A percentile compares a stretch with the other conserved stretches of the same genome.
phyloP scores from a whole-genome alignment of 129 eudicot species.

The Flaveria sonorensis region DNA sequence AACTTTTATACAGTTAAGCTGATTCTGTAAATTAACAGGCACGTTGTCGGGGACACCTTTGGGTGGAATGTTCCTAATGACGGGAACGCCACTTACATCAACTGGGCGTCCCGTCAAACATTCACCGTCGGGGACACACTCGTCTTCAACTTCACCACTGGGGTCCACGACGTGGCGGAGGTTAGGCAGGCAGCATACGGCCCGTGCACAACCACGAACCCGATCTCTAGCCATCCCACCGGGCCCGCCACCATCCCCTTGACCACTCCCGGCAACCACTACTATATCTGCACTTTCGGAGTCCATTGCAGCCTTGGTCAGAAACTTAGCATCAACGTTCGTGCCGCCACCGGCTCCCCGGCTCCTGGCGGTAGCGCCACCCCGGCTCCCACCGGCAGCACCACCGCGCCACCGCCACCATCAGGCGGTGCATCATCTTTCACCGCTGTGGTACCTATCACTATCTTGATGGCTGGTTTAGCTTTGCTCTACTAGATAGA shows the following conservation, averaged over 20 bases:
- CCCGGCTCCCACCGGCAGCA: slow-evolving; percentile 30
- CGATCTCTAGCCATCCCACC: background rate
- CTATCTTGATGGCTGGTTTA: slow-evolving; percentile 39
- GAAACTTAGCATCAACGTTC: slow-evolving; percentile 42
- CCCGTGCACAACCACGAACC: slow-evolving; percentile 45
- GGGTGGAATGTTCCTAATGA: slow-evolving; percentile 48
- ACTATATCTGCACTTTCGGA: slow-evolving; percentile 44
- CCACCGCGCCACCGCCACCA: slow-evolving; percentile 20
- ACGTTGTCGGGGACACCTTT: slow-evolving; percentile 36
- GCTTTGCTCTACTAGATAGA: slow-evolving; percentile 45
- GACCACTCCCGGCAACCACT: slow-evolving; percentile 37
- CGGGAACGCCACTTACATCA: slow-evolving; percentile 35
- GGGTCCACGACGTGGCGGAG: slow-evolving; percentile 41
- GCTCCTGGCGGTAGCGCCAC: slow-evolving; percentile 10
- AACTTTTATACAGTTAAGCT: background rate
- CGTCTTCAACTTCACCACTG: slow-evolving; percentile 48
- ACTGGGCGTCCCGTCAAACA: slow-evolving; percentile 38
- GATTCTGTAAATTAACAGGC: background rate
- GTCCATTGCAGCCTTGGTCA: slow-evolving; percentile 40
- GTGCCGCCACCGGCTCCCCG: background rate
- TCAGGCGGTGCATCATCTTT: slow-evolving; percentile 7
- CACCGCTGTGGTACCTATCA: slow-evolving; percentile 36
- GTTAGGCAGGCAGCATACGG: slow-evolving; percentile 43
- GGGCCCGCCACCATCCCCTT: slow-evolving; percentile 45
- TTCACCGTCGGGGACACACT: slow-evolving; percentile 46